Base-by-base conservation (phyloP, 371 early-diverging fungal species). In the Blakeslea trispora region DNA sequence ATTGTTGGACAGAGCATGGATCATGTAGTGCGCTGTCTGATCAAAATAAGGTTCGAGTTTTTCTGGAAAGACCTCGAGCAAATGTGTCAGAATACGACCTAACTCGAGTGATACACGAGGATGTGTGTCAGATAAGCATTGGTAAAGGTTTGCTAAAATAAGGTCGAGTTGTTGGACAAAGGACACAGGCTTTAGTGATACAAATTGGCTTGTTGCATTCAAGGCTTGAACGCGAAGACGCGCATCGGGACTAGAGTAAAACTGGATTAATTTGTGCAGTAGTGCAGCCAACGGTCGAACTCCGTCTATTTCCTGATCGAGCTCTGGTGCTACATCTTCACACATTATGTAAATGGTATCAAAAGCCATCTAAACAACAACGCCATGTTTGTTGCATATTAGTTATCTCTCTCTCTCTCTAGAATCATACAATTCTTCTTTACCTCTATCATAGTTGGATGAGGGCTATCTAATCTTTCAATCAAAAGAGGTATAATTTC, bases 341-440 rank as follows among this genome's bases (percentile, higher is more conserved):
- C 94, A 93, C 55, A 94, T 88, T 71, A 90, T 92, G 59, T 78
- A 71, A 53, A 95, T 61, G 4, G 91, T 90, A 50, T 83, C 81
- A 61, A 90, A 87, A 6, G 88, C 75, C 24, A 87, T 87, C 90
- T 91, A 70, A n/a, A n/a, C n/a, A n/a, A n/a, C n/a, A n/a, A n/a
- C n/a, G n/a, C n/a, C n/a, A n/a, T n/a, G n/a, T n/a, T 28, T 28
- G 28, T 28, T 28, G 7, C 28, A 28, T 7, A 28, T 28, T 28
- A 28, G 28, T 28, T 7, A 28, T 28, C 28, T 28, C 7, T 3
- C 7, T 28, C 28, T 28, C 7, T 28, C 7, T 28, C 24, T 41
- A 23, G 15, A 18, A 14, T 3, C 1, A 22, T 41, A 53, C 7
- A 28, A 28, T 28, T n/a, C 5, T 28, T 28, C 5, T 67, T 50